Base-by-base conservation (phyloP, 352 stramenopile genomes). In the Pythium periplocum region DNA sequence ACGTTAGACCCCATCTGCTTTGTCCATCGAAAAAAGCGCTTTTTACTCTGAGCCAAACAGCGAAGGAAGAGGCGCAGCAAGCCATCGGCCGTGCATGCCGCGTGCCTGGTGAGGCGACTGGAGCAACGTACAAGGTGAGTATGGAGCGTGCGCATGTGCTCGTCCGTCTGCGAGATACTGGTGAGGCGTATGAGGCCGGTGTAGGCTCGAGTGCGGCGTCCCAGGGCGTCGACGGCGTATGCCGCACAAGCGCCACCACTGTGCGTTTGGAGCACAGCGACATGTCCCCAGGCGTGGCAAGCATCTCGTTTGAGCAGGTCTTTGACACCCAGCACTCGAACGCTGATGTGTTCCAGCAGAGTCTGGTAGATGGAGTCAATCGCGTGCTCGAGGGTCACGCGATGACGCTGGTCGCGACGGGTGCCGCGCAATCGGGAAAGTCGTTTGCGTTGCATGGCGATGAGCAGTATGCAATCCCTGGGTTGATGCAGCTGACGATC, bases 221-320 rank as follows among this genome's bases (percentile, higher is more conserved):
- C 17, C 17, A 26, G 17, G 17, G 17, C 17, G 17, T 26, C 17
- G 17, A 61, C 33, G 78, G 76, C n/a, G 67, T 92, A 26, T 68
- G 71, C 38, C 69, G 74, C 40, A 86, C 75, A 4, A 86, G 78
- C 53, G 53, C 74, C 34, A 81, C 72, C 12, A 83, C 68, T 43
- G 73, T 90, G 45, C 77, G 80, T 0, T 45, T 93, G 31, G 79
- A 93, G 62, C 73, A 89, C 69, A 88, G 79, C 54, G 73, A 78
- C 17, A 81, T 90, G 73, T 89, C 77, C 36, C 78, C 79, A 0
- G 77, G 79, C 11, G 78, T 90, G 37, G 76, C 82, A 34, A 89
- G 70, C 48, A 87, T 93, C 64, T 78, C 67, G 33, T 93, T 90
- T 50, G 75, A 93, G 51, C 71, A 74, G 30, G 79, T 90, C 31